A percentile compares a stretch with the other conserved stretches of the same genome.
These are phyloP conservation scores for Corylus americana DNA, from an alignment of 306 rosid genomes.

Conservation along the genomic window DNA sequence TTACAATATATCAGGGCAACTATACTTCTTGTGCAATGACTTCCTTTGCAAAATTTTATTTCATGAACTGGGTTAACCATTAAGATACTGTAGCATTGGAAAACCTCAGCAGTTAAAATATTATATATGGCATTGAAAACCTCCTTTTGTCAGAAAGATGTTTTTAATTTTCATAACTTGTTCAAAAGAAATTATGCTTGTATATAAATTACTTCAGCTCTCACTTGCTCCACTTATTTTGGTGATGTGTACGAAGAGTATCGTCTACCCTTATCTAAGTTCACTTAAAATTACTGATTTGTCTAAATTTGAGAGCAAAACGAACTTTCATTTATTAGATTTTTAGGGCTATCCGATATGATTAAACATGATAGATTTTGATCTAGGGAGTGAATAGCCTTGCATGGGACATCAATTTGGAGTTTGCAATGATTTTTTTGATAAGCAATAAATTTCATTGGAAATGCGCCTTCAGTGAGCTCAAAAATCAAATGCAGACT, in stretches of 20 bases:
- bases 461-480: neutral
- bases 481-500: neutral
- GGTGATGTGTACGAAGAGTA: neutral
- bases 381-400: slow-evolving; percentile 3
- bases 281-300: neutral
- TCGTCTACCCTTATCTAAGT: neutral
- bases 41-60: neutral
- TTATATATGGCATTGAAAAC: neutral
- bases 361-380: neutral
- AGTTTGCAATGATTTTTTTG: neutral
- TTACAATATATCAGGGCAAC: neutral
- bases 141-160: neutral
- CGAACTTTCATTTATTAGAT: neutral
- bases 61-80: neutral
- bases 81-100: neutral
- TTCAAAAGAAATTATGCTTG: neutral
- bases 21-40: neutral
- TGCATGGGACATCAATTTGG: slow-evolving; percentile 6
- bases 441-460: neutral
- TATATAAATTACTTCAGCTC: neutral
- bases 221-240: neutral
- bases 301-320: neutral
- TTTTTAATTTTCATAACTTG: neutral
- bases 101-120: neutral
- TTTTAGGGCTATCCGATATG: neutral